Evolutionary conservation across 2,329 filamentous ascomycete genomes (phyloP).

Genomic region (Pyrenochaeta sp.): DNA sequence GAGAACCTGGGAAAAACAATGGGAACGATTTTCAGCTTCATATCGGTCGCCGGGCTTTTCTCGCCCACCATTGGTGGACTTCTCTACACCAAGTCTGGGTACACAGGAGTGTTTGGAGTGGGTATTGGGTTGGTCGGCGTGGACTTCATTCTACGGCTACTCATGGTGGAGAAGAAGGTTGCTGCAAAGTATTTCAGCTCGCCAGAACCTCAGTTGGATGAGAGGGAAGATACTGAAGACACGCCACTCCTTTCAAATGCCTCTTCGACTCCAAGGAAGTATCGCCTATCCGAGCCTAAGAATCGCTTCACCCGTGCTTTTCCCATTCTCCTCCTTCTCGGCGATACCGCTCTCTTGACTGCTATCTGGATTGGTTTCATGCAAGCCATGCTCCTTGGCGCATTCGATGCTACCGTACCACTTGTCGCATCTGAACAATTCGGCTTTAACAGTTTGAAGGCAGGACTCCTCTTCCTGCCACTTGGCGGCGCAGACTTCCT

Average conservation of each 20-base stretch:
- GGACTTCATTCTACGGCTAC: constrained; percentile 67
- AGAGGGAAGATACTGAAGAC: constrained; percentile 31
- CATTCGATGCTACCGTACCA: constrained; percentile 60
- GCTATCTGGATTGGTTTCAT: constrained; percentile 44
- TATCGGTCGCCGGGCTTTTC: constrained; percentile 64
- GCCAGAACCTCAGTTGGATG: constrained; percentile 3
- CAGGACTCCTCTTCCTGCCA: constrained; percentile 58
- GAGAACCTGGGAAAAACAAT: constrained; percentile 69
- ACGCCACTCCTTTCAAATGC: constrained; percentile 31
- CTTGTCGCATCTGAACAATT: constrained; percentile 55
- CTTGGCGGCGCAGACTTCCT: constrained; percentile 56
- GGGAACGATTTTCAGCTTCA: constrained; percentile 68
- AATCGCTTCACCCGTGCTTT: constrained; percentile 51
- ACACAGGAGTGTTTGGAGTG: constrained; percentile 66
- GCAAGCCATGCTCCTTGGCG: constrained; percentile 50
- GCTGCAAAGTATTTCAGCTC: constrained; percentile 55
- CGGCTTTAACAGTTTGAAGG: constrained; percentile 54
- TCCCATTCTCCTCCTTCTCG: constrained; percentile 58
- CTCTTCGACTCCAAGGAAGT: constrained; percentile 40
- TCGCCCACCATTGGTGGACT: constrained; percentile 68
- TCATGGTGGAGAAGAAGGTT: constrained; percentile 70
- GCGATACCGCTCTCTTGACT: constrained; percentile 40
- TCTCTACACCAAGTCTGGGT: constrained; percentile 67
- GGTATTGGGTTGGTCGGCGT: constrained; percentile 63
- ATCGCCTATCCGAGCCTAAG: constrained; percentile 55